Conservation (phyloP, 192 early-diverging fungal genomes). For the Paraglomus brasilianum region DNA sequence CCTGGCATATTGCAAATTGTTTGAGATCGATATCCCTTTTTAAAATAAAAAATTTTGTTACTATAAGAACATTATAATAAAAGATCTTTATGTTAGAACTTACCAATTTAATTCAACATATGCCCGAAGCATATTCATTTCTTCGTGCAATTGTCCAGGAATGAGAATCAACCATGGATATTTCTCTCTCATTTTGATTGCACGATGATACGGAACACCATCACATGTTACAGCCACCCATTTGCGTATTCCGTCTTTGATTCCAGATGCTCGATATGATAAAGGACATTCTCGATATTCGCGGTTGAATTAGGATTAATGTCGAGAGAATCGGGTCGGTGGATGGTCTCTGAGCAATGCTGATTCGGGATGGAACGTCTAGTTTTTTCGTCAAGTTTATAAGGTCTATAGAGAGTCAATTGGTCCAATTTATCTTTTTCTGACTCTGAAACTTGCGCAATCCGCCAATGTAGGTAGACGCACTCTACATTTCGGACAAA, state of each 20-base stretch:
- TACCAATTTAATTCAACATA: slow-evolving; percentile 11
- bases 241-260: slow-evolving; percentile 20
- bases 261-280: slow-evolving; percentile 10
- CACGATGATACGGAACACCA: slow-evolving; percentile 14
- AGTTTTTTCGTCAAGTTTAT: background rate
- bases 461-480: background rate
- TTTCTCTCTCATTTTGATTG: slow-evolving; percentile 10
- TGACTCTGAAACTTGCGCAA: background rate
- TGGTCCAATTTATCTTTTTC: slow-evolving; percentile 2
- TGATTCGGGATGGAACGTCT: background rate
- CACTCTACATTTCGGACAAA: background rate
- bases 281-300: slow-evolving; percentile 20
- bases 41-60: too few relatives aligned
- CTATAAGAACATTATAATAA: too few relatives aligned
- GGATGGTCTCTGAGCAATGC: background rate
- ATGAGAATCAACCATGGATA: background rate
- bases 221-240: slow-evolving; percentile 17
- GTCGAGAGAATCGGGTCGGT: background rate
- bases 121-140: slow-evolving; percentile 13
- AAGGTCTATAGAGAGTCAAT: slow-evolving; percentile 10
- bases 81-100: background rate
- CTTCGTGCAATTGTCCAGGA: slow-evolving; percentile 23
- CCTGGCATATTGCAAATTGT: slow-evolving; percentile 7
- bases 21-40: background rate
- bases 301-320: slow-evolving; percentile 12